These are phyloP conservation scores for Schizophyllum commune DNA, from an alignment of 1,284 basidiomycete species.

Conservation along the genomic window DNA sequence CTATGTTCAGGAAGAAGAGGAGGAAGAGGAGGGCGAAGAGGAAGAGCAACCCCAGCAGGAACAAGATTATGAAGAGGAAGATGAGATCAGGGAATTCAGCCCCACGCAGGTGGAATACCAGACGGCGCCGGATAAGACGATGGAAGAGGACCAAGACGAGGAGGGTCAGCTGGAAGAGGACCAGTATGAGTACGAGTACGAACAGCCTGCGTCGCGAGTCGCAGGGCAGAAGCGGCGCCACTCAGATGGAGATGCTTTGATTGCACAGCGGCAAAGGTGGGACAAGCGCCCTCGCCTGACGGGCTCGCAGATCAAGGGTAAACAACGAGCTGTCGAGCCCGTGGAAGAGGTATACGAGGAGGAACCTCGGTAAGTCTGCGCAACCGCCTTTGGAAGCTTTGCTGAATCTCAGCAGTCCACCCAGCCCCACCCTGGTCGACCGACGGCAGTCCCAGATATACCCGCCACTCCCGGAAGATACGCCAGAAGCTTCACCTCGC, in stretches of 20 bases:
- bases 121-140: background rate
- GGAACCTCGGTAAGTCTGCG: background rate
- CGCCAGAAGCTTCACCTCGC: background rate
- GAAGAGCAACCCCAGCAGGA: background rate
- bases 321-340: background rate
- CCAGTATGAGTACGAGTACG: background rate
- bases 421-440: background rate
- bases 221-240: background rate
- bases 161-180: background rate
- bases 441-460: background rate
- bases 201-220: background rate
- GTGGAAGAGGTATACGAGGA: background rate
- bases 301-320: background rate
- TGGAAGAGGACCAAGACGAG: background rate
- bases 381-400: no score
- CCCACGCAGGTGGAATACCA: no score
- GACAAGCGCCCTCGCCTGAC: background rate
- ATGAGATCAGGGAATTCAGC: no score
- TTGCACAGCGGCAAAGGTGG: background rate
- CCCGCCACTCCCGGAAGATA: background rate
- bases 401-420: background rate
- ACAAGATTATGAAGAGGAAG: no score
- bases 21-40: conserved; percentile 49
- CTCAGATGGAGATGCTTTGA: background rate
- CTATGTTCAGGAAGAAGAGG: conserved; percentile 62